Evolutionary conservation across 345 rosid species (phyloP), one percentile per base, ranked within the genome.

Genomic region (Melastoma malabathricum): DNA sequence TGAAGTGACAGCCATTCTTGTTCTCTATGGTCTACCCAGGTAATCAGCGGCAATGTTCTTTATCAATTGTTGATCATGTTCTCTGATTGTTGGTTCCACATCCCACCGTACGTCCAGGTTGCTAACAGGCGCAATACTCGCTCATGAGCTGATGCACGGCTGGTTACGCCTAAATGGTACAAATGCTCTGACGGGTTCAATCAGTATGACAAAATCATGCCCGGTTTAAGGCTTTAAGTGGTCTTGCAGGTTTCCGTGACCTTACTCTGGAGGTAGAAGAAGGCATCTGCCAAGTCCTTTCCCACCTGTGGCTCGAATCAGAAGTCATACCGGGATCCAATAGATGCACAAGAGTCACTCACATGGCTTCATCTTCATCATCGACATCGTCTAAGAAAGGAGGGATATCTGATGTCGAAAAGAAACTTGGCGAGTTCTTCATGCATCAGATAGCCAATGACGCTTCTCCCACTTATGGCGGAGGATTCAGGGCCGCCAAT

Each of bases 1-100:
- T 59, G 98, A 87, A 68, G 95, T 92, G 57, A 87, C 96, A 1
- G 98, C 98, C 18, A 92, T 92, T 68, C 85, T 92, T 34, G 98
- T 87, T 51, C 95, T 87, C 48, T 87, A 87, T 51, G 95, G 98
- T 38, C 89, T 92, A 62, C 98, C 98, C 46, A 79, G 96, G 98
- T 82, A 73, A 59, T 18, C 10, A 18, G 19, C 25, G 15, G 12
- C 17, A 18, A 18, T 43, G 43, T 12, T 27, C 13, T 18, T 3
- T 5, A 46, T 5, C 23, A 25, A 46, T 16, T 5, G 47, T 5
- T n/a, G 27, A 46, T 16, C n/a, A 3, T 52, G 1, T 14, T 53
- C 15, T 43, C 12, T 41, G 23, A 13, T 16, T 47, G 20, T 47
- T 18, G 14, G 57, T 43, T 44, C 6, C 48, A 13, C 48, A 54